A percentile compares a stretch with the other conserved stretches of the same genome.
Evolutionary conservation across 1,139 yeast species (phyloP).

Genomic region (Entelexis sorbosivorans): DNA sequence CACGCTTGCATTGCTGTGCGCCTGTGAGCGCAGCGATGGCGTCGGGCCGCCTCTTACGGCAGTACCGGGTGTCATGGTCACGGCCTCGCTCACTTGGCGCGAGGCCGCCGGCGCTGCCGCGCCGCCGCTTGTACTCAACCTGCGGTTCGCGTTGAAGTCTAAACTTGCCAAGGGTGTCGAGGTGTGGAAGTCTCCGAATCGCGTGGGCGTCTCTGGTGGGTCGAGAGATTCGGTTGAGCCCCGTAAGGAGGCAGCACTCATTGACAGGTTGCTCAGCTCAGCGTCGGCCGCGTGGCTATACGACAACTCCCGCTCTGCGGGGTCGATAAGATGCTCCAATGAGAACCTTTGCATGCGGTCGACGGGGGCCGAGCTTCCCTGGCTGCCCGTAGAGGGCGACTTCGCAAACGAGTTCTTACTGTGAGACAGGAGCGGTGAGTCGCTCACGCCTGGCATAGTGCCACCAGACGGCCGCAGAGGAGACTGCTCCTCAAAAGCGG

Average conservation of each 20-base stretch:
- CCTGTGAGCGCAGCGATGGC: conserved; percentile 1
- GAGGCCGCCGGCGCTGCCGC: conserved; percentile 6
- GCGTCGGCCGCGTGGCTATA: neutral
- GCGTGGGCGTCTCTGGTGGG: conserved; percentile 22
- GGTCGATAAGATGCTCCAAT: conserved; percentile 4
- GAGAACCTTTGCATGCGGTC: conserved; percentile 20
- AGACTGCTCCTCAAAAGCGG: neutral
- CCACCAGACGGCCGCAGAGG: neutral
- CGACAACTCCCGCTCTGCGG: neutral
- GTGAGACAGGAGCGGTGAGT: conserved; percentile 17
- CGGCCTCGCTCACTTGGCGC: conserved; percentile 16
- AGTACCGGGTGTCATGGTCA: conserved; percentile 19
- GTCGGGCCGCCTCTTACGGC: conserved; percentile 3
- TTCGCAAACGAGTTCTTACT: conserved; percentile 1
- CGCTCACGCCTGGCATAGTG: neutral
- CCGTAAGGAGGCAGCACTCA: neutral
- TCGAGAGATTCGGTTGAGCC: conserved; percentile 13
- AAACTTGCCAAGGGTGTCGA: conserved; percentile 15
- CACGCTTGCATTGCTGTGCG: neutral
- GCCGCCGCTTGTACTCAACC: no score
- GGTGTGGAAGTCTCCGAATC: conserved; percentile 13
- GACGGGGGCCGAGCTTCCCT: conserved; percentile 11
- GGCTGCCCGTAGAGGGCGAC: neutral
- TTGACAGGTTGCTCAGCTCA: neutral
- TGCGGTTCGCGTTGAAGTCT: neutral